Base-by-base conservation (phyloP, 2,329 filamentous ascomycete genomes). In the Chaetomiaceae sp. region DNA sequence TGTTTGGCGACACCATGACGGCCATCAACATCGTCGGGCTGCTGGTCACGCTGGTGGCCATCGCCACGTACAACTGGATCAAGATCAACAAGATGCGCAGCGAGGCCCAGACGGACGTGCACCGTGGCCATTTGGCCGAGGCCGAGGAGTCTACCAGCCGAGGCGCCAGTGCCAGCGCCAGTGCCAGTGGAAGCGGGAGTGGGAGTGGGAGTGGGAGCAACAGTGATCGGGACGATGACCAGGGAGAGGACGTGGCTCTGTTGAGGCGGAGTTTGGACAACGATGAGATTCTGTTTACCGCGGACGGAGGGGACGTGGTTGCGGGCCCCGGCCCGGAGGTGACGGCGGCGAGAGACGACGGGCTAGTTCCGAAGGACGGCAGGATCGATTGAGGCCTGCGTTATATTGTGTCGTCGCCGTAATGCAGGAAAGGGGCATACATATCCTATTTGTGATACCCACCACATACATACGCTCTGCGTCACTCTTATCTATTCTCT, bases 51-150 rank as follows among this genome's bases (percentile, higher is more conserved):
- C 89, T 97, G 61, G 75, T 78, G 37, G 91, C 90, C 59, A 99
- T 99, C 58, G 84, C 76, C 5, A 83, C 85, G 13, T 99, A 99
- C 71, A 99, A 99, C 66, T 96, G 89, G 66, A 85, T 97, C 69
- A 97, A 99, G 69, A 89, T 97, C 58, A 78, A 76, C 44, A 89
- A 88, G 70, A 96, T 99, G 94, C 81, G 89, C 42, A 73, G 80
- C 50, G 88, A 96, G 11, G 89, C 90, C 1, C 76, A 76, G 62
- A 65, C 69, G 30, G 73, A 77, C 25, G 76, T 75, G 2, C 77
- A 80, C 47, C 66, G 66, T 8, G 69, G 66, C 27, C 72, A 73
- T 52, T 63, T 68, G 53, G 67, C 68, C 9, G 37, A 13, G 11
- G 49, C 34, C 4, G 48, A 53, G 13, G 51, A 30, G n/a, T n/a